Evolutionary conservation across 2,329 filamentous ascomycete genomes (phyloP).

Genomic region (Geosmithia morbida): DNA sequence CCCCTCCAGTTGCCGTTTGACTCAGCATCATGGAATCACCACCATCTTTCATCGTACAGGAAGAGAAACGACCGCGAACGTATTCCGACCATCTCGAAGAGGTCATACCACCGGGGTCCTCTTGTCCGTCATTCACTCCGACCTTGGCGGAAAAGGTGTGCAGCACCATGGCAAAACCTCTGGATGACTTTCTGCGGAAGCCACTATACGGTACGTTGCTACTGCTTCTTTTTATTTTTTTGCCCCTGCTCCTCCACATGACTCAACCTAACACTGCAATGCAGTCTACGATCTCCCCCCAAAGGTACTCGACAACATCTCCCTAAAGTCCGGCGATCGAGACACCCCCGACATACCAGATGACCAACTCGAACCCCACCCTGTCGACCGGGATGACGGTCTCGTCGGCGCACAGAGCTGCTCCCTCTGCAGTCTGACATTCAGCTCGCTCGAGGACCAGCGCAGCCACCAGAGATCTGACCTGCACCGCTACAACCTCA

Average conservation of each 20-base stretch:
- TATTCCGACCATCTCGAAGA: no score
- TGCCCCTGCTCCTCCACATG: not conserved
- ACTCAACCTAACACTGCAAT: constrained; percentile 3
- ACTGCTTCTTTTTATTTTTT: not conserved
- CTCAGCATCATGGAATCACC: not conserved
- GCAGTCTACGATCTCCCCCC: constrained; percentile 70
- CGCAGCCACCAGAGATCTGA: constrained; percentile 79
- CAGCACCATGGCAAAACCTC: constrained; percentile 19
- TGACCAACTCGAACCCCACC: constrained; percentile 7
- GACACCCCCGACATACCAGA: constrained; percentile 7
- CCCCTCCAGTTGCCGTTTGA: not conserved
- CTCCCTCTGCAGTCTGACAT: constrained; percentile 61
- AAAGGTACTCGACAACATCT: constrained; percentile 56
- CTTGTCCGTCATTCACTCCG: no score
- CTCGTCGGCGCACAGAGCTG: constrained; percentile 59
- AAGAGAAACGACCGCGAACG: no score
- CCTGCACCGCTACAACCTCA: constrained; percentile 86
- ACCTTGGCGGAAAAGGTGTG: no score
- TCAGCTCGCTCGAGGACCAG: constrained; percentile 64
- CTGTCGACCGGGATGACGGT: constrained; percentile 13
- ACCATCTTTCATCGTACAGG: not conserved
- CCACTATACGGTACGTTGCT: constrained; percentile 31
- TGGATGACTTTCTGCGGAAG: constrained; percentile 31
- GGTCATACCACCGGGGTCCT: no score
- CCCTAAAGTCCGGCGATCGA: constrained; percentile 23